Percentiles rank a stretch among this genome's conserved stretches.
Conservation (phyloP, 805 yeast genomes). For the Cyberlindnera suaveolens region DNA sequence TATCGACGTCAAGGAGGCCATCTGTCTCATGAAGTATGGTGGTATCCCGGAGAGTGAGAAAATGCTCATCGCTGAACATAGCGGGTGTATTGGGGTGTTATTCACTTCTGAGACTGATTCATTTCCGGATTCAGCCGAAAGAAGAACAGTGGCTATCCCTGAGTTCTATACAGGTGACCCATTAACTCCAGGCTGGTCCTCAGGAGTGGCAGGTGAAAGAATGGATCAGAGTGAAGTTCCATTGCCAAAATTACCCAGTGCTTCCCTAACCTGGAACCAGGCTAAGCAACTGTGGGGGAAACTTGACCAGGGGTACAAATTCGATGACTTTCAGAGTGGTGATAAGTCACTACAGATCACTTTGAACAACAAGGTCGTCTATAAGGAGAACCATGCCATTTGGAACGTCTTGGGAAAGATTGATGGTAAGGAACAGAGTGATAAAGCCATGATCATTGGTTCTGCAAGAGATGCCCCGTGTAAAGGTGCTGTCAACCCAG, state of each 20-base stretch:
- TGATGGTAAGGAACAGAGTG: conserved; percentile 73
- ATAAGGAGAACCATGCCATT: conserved; percentile 47
- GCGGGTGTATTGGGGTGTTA: conserved; percentile 59
- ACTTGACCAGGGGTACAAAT: conserved; percentile 14
- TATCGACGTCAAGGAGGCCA: conserved; percentile 38
- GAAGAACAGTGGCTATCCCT: conserved; percentile 47
- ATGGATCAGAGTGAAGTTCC: conserved; percentile 39
- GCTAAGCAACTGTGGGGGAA: conserved; percentile 36
- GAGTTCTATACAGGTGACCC: conserved; percentile 72
- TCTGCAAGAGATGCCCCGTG: conserved; percentile 77
- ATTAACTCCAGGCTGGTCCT: conserved; percentile 70
- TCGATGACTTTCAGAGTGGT: conserved; percentile 19
- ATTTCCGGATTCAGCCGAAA: conserved; percentile 28
- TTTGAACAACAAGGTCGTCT: conserved; percentile 14
- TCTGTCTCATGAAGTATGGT: conserved; percentile 59
- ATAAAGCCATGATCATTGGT: conserved; percentile 69
- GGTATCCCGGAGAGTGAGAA: conserved; percentile 44
- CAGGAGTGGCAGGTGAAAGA: conserved; percentile 31
- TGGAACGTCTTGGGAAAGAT: conserved; percentile 80
- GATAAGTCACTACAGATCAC: conserved; percentile 19
- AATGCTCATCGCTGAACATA: conserved; percentile 45
- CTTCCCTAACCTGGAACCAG: conserved; percentile 74
- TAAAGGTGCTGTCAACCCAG: conserved; percentile 65
- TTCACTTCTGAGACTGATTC: conserved; percentile 43
- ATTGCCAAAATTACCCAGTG: conserved; percentile 64